phyloP scores from a whole-genome alignment of 768 basidiomycete species.

The Pleurotus cornucopiae region DNA sequence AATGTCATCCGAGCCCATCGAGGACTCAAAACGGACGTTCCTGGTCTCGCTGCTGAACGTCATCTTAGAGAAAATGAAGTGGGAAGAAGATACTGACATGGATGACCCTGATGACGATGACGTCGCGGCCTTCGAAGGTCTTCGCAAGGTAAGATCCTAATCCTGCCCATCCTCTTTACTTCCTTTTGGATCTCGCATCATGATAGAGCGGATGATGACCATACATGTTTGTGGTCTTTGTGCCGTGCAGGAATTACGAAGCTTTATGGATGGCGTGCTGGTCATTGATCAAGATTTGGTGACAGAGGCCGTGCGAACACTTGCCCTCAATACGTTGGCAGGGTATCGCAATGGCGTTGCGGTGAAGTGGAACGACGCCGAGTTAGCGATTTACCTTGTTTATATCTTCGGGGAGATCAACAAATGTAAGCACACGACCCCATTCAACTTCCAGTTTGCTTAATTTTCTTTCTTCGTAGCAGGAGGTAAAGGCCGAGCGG shows the following conservation, averaged over 20 bases:
- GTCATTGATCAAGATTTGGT: slow-evolving; percentile 85
- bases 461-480: slow-evolving; percentile 28
- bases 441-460: not conserved
- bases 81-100: slow-evolving; percentile 76
- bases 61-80: slow-evolving; percentile 84
- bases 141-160: slow-evolving; percentile 64
- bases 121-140: slow-evolving; percentile 71
- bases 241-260: slow-evolving; percentile 66
- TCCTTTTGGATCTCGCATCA: slow-evolving; percentile 10
- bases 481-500: slow-evolving; percentile 76
- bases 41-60: slow-evolving; percentile 74
- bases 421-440: slow-evolving; percentile 58
- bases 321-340: slow-evolving; percentile 73
- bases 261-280: slow-evolving; percentile 83
- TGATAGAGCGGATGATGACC: slow-evolving; percentile 13
- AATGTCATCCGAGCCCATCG: slow-evolving; percentile 54
- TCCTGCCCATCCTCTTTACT: not conserved
- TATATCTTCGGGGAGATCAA: slow-evolving; percentile 92
- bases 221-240: slow-evolving; percentile 8
- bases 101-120: slow-evolving; percentile 90
- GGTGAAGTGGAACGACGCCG: slow-evolving; percentile 89
- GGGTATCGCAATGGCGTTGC: slow-evolving; percentile 58
- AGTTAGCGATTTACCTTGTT: slow-evolving; percentile 89
- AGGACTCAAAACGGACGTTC: slow-evolving; percentile 70
- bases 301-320: slow-evolving; percentile 66